phyloP scores from a whole-genome alignment of 139 green algal genomes.

The Volvox reticuliferus region DNA sequence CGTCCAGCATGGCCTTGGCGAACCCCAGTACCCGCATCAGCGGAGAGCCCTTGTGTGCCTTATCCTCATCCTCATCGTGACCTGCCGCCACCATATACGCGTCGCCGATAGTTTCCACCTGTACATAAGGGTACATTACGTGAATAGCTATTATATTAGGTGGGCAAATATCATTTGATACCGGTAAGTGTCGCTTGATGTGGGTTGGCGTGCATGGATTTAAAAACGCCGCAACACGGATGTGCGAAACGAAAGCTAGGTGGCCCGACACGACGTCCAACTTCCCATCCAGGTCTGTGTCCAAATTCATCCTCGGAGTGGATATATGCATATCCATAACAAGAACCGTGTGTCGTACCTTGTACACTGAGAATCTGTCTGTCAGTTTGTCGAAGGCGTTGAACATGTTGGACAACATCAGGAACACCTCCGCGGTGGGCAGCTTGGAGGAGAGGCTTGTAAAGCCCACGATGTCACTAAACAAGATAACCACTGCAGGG shows the following conservation, averaged over 20 bases:
- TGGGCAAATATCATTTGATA: no score
- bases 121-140: background rate
- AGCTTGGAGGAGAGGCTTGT: slow-evolving; percentile 54
- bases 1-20: slow-evolving; percentile 65
- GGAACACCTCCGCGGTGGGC: slow-evolving; percentile 60
- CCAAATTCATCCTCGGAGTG: no score
- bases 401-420: slow-evolving; percentile 70
- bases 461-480: slow-evolving; percentile 60
- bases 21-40: slow-evolving; percentile 61
- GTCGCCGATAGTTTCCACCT: slow-evolving; percentile 70
- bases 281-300: no score
- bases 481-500: slow-evolving; percentile 56
- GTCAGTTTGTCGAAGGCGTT: slow-evolving; percentile 65
- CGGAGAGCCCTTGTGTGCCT: slow-evolving; percentile 48
- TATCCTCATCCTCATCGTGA: slow-evolving; percentile 60
- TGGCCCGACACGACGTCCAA: no score
- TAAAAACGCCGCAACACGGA: no score
- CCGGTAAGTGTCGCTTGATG: no score
- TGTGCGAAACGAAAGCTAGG: no score
- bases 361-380: slow-evolving; percentile 64
- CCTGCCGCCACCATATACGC: slow-evolving; percentile 71
- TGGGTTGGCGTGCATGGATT: no score
- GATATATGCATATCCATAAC: no score
- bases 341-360: slow-evolving; percentile 3
- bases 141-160: no score